A percentile compares a stretch with the other conserved stretches of the same genome.
phyloP scores from a whole-genome alignment of 2,329 filamentous ascomycete species.

The Pyricularia grisea region DNA sequence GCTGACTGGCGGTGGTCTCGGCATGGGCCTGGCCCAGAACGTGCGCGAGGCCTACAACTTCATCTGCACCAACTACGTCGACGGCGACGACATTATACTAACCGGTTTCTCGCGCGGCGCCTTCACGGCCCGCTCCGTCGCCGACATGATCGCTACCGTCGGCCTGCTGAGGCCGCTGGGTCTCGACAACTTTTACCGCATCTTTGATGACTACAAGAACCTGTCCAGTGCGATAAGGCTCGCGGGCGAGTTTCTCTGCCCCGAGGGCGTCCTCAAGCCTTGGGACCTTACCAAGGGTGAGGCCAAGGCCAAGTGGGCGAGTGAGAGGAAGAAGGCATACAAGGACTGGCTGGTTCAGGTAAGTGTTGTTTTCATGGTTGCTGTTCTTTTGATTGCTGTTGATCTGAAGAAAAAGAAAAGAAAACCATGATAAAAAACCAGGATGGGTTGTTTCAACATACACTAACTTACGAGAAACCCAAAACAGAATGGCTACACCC shows the following conservation, averaged over 20 bases:
- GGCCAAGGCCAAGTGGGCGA: constrained; percentile 21
- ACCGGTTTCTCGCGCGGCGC: constrained; percentile 29
- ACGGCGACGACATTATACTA: constrained; percentile 25
- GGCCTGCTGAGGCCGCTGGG: constrained; percentile 31
- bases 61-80: constrained; percentile 25
- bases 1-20: constrained; percentile 21
- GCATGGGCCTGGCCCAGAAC: constrained; percentile 22
- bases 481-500: constrained; percentile 8
- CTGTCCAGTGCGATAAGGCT: constrained; percentile 16
- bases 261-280: constrained; percentile 12
- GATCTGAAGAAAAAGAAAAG: too few species aligned
- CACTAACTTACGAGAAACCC: constrained; percentile 13
- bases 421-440: neutral
- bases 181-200: constrained; percentile 29
- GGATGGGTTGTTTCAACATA: too few species aligned
- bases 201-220: constrained; percentile 28
- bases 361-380: constrained; percentile 1
- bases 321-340: constrained; percentile 23
- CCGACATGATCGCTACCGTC: constrained; percentile 26
- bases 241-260: constrained; percentile 13
- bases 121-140: constrained; percentile 28
- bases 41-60: constrained; percentile 28
- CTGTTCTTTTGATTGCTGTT: neutral
- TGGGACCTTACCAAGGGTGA: constrained; percentile 17
- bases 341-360: constrained; percentile 25